Evolutionary conservation across 1,284 basidiomycete species (phyloP), one percentile per base, ranked within the genome.

Genomic region (Heterobasidion parviporum): DNA sequence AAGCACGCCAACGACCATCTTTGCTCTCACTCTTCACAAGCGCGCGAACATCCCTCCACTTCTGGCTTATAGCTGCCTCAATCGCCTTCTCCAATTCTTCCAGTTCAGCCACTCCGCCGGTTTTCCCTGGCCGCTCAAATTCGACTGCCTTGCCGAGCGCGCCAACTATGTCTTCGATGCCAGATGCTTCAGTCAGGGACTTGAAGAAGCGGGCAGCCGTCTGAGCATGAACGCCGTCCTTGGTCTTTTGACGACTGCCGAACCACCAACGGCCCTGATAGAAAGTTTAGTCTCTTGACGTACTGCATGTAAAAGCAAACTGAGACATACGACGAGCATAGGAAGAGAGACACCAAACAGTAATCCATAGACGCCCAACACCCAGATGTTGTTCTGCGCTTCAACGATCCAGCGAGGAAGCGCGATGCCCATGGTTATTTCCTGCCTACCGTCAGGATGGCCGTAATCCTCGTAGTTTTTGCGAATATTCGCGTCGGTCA

Each of bases 381-480:
- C 92, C 81, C 87, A 95, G 43, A 92, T 81, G 60, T 89, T 94
- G 74, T 98, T 97, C 66, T 92, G 83, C 51, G 89, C 84, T 66
- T 96, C 94, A 54, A 99, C 81, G 57, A 99, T 85, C 94, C 95
- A 98, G 53, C 85, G 81, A 0, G 97, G 97, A 15, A 99, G 78
- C 0, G 97, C 97, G 63, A 99, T 97, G 58, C 96, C 96, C 82
- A 96, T 94, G 50, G 90, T 87, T 57, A 96, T 80, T 68, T 96
- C 92, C 71, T 98, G 93, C 38, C 93, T 89, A 12, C 97, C 97
- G 70, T 99, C 97, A 0, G 97, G 97, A 67, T 99, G 92, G 5
- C 95, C 95, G 65, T 93, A 98, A 51, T 89, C 78, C 65, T 91
- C 86, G 72, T 88, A 87, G 71, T 99, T 99, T 67, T 91, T 85